phyloP scores from a whole-genome alignment of 257 asterid species.

The Plantago ovata region DNA sequence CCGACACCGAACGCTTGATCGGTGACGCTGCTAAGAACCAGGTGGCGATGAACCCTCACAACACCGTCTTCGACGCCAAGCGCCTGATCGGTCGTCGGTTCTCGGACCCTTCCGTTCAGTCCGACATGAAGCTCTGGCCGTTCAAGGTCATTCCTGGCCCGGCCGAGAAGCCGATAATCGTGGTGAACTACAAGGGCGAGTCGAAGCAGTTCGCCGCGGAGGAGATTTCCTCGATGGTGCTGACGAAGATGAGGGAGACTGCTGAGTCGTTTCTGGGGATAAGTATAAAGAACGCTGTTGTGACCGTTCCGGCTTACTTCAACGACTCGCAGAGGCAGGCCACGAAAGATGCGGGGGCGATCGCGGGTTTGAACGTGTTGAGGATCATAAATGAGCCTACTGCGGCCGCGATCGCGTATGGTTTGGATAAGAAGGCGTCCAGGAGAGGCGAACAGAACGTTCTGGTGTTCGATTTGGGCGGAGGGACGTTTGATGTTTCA shows the following conservation, averaged over 20 bases:
- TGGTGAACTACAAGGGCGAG: constrained; percentile 43
- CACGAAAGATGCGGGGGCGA: constrained; percentile 55
- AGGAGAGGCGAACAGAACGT: constrained; percentile 40
- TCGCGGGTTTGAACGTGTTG: constrained; percentile 42
- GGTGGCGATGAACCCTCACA: constrained; percentile 58
- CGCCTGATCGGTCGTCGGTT: constrained; percentile 52
- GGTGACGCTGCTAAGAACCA: constrained; percentile 62
- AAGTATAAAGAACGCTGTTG: constrained; percentile 44
- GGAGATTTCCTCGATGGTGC: constrained; percentile 54
- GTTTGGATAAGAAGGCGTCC: constrained; percentile 43
- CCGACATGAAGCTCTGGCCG: constrained; percentile 54
- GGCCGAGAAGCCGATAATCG: constrained; percentile 46
- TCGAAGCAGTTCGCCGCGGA: constrained; percentile 45
- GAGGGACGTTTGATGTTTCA: constrained; percentile 64
- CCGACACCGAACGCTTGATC: constrained; percentile 51
- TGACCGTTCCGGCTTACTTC: constrained; percentile 54
- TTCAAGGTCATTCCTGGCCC: constrained; percentile 48
- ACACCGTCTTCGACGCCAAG: constrained; percentile 61
- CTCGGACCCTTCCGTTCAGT: constrained; percentile 51
- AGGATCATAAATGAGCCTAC: constrained; percentile 59
- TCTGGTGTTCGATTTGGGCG: constrained; percentile 51
- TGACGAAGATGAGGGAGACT: constrained; percentile 39
- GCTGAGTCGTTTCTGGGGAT: constrained; percentile 46
- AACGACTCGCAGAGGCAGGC: constrained; percentile 65
- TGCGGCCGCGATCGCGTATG: constrained; percentile 63